phyloP scores from a whole-genome alignment of 2,329 filamentous ascomycete genomes.

The Phyllosticta ampelicida region DNA sequence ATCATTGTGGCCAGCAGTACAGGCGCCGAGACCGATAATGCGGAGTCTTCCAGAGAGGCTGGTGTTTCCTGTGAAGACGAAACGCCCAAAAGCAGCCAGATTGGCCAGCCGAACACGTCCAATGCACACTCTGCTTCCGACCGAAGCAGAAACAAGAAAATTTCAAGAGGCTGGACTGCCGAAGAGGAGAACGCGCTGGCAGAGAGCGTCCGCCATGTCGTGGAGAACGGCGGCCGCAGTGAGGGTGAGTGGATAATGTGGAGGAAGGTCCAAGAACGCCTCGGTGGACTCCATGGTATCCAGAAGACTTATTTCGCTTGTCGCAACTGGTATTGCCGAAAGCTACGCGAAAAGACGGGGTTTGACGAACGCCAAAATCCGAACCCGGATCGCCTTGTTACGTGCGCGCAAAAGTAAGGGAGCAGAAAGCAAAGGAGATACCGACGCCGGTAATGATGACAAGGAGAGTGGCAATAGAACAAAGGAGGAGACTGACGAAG shows the following conservation, averaged over 20 bases:
- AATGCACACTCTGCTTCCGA: not conserved
- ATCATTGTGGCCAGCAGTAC: too few relatives aligned
- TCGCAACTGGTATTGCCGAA: not conserved
- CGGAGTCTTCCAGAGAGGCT: too few relatives aligned
- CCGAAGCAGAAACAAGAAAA: not conserved
- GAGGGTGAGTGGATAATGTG: not conserved
- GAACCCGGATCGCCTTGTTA: not conserved
- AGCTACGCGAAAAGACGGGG: not conserved
- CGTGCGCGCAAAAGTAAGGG: not conserved
- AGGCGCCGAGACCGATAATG: too few relatives aligned
- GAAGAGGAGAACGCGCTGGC: not conserved
- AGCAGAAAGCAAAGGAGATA: not conserved
- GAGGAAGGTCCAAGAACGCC: not conserved
- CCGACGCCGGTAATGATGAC: not conserved
- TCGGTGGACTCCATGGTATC: not conserved
- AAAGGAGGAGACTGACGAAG: not conserved
- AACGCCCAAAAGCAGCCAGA: too few relatives aligned
- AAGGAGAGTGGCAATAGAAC: not conserved
- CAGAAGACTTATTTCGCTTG: not conserved
- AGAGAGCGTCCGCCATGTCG: not conserved
- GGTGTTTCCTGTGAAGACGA: too few relatives aligned
- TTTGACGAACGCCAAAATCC: not conserved
- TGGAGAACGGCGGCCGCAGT: not conserved
- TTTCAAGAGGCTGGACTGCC: not conserved
- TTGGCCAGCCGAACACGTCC: too few relatives aligned